Evolutionary conservation across 257 asterid species (phyloP).

Genomic region (Petunia secreta): DNA sequence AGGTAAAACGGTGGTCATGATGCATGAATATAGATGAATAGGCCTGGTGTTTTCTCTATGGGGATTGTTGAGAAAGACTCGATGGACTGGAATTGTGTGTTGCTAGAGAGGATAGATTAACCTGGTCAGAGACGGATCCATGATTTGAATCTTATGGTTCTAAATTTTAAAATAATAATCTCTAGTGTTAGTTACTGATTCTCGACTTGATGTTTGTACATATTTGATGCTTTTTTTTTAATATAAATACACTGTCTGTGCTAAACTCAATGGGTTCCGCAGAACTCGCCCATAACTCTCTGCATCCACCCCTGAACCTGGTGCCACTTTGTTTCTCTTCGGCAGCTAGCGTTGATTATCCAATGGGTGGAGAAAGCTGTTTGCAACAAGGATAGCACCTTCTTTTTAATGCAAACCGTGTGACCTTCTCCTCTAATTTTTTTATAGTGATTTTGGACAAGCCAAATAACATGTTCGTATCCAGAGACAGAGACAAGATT

Average conservation of each 20-base stretch:
- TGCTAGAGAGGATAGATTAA: neutral
- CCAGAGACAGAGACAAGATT: too few relatives aligned
- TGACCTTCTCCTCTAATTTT: neutral
- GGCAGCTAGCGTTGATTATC: neutral
- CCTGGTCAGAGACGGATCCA: too few relatives aligned
- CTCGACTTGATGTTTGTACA: too few relatives aligned
- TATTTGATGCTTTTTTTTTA: too few relatives aligned
- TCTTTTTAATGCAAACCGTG: neutral
- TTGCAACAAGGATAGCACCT: neutral
- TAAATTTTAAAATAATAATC: too few relatives aligned
- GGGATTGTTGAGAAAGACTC: neutral
- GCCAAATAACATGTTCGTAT: too few relatives aligned
- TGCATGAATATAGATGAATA: neutral
- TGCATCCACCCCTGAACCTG: neutral
- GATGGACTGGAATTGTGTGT: neutral
- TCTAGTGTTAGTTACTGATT: too few relatives aligned
- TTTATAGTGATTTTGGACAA: neutral
- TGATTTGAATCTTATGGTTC: too few relatives aligned
- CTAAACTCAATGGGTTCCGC: too few relatives aligned
- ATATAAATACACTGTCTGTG: too few relatives aligned
- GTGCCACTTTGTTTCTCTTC: neutral
- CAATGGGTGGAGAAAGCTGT: neutral
- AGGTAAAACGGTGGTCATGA: neutral
- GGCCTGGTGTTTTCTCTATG: neutral
- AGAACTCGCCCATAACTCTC: too few relatives aligned